Percentiles rank a stretch among this genome's conserved stretches.
Evolutionary conservation across 2,329 filamentous ascomycete genomes (phyloP).

Genomic region (Talaromyces marneffei): DNA sequence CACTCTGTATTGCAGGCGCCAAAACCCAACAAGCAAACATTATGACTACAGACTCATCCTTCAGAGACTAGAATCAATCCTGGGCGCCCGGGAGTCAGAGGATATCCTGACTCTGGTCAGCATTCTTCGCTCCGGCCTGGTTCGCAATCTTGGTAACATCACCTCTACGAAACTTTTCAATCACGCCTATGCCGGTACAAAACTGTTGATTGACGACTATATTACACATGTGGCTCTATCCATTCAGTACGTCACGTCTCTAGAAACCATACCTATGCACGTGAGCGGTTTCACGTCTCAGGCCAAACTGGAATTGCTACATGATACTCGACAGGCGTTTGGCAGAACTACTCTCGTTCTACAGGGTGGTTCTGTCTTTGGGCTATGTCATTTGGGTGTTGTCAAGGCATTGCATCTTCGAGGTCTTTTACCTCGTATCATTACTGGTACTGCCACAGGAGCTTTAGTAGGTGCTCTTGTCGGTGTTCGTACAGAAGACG

Average conservation of each 20-base stretch:
- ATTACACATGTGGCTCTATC: slow-evolving; percentile 76
- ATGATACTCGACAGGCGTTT: slow-evolving; percentile 82
- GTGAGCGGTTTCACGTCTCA: slow-evolving; percentile 59
- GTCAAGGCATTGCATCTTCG: slow-evolving; percentile 79
- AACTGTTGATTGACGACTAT: slow-evolving; percentile 86
- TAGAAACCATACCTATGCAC: slow-evolving; percentile 53
- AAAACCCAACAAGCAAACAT: slow-evolving; percentile 70
- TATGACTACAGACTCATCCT: slow-evolving; percentile 85
- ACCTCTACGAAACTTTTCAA: slow-evolving; percentile 76
- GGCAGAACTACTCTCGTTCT: slow-evolving; percentile 79
- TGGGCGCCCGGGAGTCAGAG: slow-evolving; percentile 61
- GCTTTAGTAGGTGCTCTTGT: slow-evolving; percentile 85
- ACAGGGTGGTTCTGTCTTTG: slow-evolving; percentile 87
- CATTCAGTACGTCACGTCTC: slow-evolving; percentile 66
- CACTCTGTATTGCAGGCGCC: slow-evolving; percentile 54
- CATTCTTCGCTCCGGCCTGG: slow-evolving; percentile 66
- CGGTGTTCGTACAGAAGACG: slow-evolving; percentile 78
- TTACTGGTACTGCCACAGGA: slow-evolving; percentile 84
- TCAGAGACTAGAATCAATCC: slow-evolving; percentile 65
- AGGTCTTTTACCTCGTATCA: slow-evolving; percentile 78
- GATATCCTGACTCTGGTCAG: slow-evolving; percentile 72
- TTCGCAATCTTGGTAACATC: slow-evolving; percentile 89
- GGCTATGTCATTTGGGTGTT: slow-evolving; percentile 82
- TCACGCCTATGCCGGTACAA: slow-evolving; percentile 79
- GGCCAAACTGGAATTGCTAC: slow-evolving; percentile 76